A percentile compares a stretch with the other conserved stretches of the same genome.
Evolutionary conservation across 1,139 yeast genomes (phyloP).

Genomic region (Yamadazyma diddensiae): DNA sequence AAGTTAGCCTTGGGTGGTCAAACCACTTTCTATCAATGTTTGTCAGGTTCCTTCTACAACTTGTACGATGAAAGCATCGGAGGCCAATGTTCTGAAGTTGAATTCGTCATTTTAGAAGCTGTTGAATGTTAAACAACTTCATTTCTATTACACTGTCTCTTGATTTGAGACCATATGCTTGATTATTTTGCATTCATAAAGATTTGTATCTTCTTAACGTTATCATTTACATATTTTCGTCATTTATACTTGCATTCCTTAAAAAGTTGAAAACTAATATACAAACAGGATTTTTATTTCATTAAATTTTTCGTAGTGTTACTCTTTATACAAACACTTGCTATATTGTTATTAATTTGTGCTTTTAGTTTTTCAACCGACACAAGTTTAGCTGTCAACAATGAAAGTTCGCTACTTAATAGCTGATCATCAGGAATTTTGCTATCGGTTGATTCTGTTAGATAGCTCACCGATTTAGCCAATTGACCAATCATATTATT

Average conservation of each 20-base stretch:
- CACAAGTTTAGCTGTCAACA: conserved; percentile 28
- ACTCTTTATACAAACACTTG: conserved; percentile 2
- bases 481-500: conserved; percentile 26
- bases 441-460: conserved; percentile 8
- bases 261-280: conserved; percentile 1
- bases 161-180: too few relatives aligned
- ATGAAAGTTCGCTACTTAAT: conserved; percentile 25
- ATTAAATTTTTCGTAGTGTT: conserved; percentile 1
- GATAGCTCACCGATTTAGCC: conserved; percentile 20
- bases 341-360: conserved; percentile 15
- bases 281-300: neutral
- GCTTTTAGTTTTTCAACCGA: conserved; percentile 22
- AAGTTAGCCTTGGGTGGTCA: conserved; percentile 39
- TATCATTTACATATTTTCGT: conserved; percentile 1
- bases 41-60: conserved; percentile 44
- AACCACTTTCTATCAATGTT: conserved; percentile 40
- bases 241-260: conserved; percentile 2
- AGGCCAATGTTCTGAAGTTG: conserved; percentile 35
- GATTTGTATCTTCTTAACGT: conserved; percentile 1
- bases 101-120: conserved; percentile 34
- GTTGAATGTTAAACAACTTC: conserved; percentile 22
- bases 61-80: conserved; percentile 41
- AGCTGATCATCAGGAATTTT: conserved; percentile 14
- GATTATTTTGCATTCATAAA: too few relatives aligned
- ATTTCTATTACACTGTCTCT: too few relatives aligned